Evolutionary conservation across 352 stramenopile genomes (phyloP).

Genomic region (Pythium folliculosum): DNA sequence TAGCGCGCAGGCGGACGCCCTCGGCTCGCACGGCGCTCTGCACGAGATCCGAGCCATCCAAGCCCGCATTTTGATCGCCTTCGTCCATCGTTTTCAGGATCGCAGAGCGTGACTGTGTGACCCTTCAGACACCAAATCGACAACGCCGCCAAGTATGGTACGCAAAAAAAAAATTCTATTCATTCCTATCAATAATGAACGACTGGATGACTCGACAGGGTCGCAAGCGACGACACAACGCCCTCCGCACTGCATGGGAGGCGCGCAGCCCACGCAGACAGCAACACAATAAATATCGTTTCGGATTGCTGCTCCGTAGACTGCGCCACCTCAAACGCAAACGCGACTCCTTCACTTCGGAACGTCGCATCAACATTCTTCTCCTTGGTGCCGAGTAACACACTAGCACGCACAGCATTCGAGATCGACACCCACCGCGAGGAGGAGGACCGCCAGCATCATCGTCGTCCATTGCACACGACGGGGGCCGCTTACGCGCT

Average conservation of each 20-base stretch:
- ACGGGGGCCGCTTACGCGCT: conserved; percentile 53
- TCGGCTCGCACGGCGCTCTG: conserved; percentile 21
- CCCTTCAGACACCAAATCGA: neutral
- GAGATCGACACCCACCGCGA: neutral
- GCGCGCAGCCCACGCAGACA: neutral
- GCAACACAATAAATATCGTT: conserved; percentile 27
- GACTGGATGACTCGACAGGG: neutral
- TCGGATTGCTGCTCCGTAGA: neutral
- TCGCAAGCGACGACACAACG: neutral
- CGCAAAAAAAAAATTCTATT: conserved; percentile 15
- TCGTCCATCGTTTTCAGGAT: conserved; percentile 13
- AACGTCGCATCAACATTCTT: neutral
- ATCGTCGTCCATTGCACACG: neutral
- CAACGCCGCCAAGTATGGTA: neutral
- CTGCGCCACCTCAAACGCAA: neutral
- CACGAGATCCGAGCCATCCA: neutral
- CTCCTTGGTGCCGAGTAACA: neutral
- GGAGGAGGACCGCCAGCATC: neutral
- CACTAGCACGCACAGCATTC: neutral
- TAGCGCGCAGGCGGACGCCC: conserved; percentile 36
- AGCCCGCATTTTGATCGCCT: conserved; percentile 12
- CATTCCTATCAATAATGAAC: conserved; percentile 16
- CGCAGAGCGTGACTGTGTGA: neutral
- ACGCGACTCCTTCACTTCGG: conserved; percentile 8
- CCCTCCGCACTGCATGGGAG: neutral